Base-by-base conservation (phyloP, 1,139 yeast genomes). In the Blastobotrys elegans region DNA sequence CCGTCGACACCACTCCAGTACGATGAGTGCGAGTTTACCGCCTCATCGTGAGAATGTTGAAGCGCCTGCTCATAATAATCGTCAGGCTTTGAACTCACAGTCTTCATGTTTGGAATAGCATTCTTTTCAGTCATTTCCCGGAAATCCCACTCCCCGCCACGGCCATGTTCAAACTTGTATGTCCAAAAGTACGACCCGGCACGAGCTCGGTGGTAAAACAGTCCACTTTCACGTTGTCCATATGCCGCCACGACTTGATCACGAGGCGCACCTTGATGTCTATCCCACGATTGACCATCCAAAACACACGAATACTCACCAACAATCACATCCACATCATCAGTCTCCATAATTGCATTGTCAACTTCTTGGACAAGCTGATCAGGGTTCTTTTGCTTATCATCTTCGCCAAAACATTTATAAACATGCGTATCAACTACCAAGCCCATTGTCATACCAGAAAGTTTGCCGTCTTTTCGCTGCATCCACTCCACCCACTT, bases 101-200 rank as follows among this genome's bases (percentile, higher is more conserved):
- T 51, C 39, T 42, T 50, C 48, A 71, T 56, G 4, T 60, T 44
- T 7, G 76, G 75, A 21, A 88, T 68, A 8, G 82, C 80, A 0
- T 90, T 90, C 49, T 70, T 70, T 26, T 83, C 79, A 24, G 77
- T 69, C 92, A 86, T 86, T 40, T 89, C 87, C 39, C 76, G 74
- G 65, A 87, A 82, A 48, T 92, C 97, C 97, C 97, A 90, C 68
- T 88, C 96, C 10, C 97, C 97, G 35, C 97, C 97, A 59, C 83
- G 84, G 2, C 97, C 97, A 48, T 80, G 75, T 62, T 84, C 79
- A 62, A 90, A 90, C 66, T 87, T 88, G 64, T 70, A 85, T 1
- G 96, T 87, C 97, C 97, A 92, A 67, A 92, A 92, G 65, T 76
- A 90, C 46, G 77, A 74, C 0, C 97, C 97, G 47, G 79, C 75